phyloP scores from a whole-genome alignment of 129 eudicot genomes.

The Helichrysum umbraculigerum region DNA sequence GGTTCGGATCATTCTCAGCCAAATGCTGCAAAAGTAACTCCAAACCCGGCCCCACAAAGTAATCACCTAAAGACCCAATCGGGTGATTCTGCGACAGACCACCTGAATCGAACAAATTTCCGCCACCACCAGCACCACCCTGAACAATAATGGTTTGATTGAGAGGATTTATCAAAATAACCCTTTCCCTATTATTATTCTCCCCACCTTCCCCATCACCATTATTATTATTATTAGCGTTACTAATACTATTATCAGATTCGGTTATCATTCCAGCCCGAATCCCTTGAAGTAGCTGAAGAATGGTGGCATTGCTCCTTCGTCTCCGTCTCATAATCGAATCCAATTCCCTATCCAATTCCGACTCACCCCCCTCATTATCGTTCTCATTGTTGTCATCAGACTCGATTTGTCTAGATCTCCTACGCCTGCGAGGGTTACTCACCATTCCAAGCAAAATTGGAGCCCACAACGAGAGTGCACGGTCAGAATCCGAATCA shows the following conservation, averaged over 20 bases:
- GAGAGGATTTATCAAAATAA: conserved; percentile 65
- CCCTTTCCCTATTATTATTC: conserved; percentile 21
- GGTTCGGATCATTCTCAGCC: conserved; percentile 60
- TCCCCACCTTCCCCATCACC: conserved; percentile 17
- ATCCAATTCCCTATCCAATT: conserved; percentile 29
- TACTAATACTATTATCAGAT: neutral
- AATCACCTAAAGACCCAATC: conserved; percentile 50
- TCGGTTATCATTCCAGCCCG: conserved; percentile 17
- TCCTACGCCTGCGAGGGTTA: conserved; percentile 49
- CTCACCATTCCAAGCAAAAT: conserved; percentile 71
- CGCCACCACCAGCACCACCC: conserved; percentile 29
- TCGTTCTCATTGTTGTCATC: conserved; percentile 23
- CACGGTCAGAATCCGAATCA: conserved; percentile 52
- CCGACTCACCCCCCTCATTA: conserved; percentile 39
- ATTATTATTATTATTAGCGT: neutral
- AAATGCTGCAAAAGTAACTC: conserved; percentile 66
- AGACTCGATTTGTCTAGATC: conserved; percentile 43
- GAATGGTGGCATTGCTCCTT: conserved; percentile 58
- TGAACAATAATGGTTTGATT: conserved; percentile 64
- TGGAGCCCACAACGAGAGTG: conserved; percentile 79
- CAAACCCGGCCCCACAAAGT: conserved; percentile 64
- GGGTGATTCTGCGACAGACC: conserved; percentile 24
- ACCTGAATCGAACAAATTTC: conserved; percentile 26
- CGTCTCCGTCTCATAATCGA: conserved; percentile 39
- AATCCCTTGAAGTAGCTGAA: conserved; percentile 57